Conservation (phyloP, 1,139 yeast genomes). For the Taiozyma sp. region DNA sequence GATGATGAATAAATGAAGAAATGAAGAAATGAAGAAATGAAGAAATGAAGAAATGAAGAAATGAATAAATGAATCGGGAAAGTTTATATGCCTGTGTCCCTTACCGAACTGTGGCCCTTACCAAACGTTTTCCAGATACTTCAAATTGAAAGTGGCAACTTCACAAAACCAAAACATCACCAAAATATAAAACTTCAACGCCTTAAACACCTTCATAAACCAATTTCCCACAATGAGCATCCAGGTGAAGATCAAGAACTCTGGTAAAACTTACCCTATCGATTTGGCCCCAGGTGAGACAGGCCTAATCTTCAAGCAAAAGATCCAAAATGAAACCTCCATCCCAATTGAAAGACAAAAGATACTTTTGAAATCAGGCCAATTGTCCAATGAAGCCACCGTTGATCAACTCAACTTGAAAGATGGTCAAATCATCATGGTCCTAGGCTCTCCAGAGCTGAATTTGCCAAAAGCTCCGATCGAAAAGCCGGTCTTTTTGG, state of each 20-base stretch:
- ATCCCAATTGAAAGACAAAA: conserved; percentile 89
- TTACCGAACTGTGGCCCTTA: background rate
- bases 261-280: conserved; percentile 77
- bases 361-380: conserved; percentile 85
- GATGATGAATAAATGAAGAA: conserved; percentile 1
- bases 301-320: conserved; percentile 67
- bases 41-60: conserved; percentile 1
- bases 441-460: conserved; percentile 84
- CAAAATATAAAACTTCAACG: background rate
- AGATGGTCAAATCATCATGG: conserved; percentile 69
- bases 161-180: background rate
- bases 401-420: conserved; percentile 50
- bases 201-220: no score
- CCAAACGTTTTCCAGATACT: background rate
- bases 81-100: background rate
- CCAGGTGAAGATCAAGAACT: conserved; percentile 55
- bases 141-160: background rate
- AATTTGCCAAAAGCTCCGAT: conserved; percentile 57
- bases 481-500: conserved; percentile 51
- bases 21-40: no score
- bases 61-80: no score
- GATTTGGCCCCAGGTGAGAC: conserved; percentile 49
- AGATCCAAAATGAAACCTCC: conserved; percentile 66
- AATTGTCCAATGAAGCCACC: conserved; percentile 62
- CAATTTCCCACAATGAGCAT: conserved; percentile 3